These are phyloP conservation scores for Hypoxylon crocopeplum DNA, from an alignment of 495 filamentous ascomycete genomes.

Conservation along the genomic window DNA sequence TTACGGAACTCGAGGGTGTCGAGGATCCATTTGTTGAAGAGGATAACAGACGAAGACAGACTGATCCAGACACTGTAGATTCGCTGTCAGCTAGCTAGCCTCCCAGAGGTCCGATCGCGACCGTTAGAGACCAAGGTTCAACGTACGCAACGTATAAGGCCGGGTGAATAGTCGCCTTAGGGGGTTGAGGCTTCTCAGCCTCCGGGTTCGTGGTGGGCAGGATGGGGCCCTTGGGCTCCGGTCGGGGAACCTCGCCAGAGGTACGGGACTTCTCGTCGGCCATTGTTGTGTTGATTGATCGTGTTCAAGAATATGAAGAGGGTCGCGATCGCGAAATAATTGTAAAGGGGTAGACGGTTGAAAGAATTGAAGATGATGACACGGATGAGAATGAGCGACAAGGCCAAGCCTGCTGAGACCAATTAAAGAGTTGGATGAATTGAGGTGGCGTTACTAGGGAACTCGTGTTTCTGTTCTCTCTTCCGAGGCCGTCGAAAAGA, in stretches of 20 bases:
- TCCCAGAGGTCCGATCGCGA: background rate
- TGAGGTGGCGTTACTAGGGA: constrained; percentile 15
- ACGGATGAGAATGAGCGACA: constrained; percentile 38
- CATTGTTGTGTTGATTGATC: constrained; percentile 45
- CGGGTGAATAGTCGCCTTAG: constrained; percentile 75
- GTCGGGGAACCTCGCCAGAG: constrained; percentile 73
- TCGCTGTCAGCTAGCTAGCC: constrained; percentile 28
- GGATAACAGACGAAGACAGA: constrained; percentile 89
- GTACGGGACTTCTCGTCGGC: constrained; percentile 80
- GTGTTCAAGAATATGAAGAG: background rate
- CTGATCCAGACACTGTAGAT: constrained; percentile 81
- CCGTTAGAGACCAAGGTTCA: constrained; percentile 6
- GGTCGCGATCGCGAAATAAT: constrained; percentile 47
- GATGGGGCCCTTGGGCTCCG: constrained; percentile 62
- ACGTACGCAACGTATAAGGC: constrained; percentile 89
- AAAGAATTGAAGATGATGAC: constrained; percentile 28
- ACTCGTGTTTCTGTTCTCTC: constrained; percentile 19
- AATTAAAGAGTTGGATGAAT: constrained; percentile 29
- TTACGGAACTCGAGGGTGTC: constrained; percentile 83
- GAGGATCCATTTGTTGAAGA: constrained; percentile 99
- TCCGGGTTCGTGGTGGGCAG: constrained; percentile 80
- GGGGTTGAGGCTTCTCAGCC: constrained; percentile 68
- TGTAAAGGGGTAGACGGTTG: constrained; percentile 51
- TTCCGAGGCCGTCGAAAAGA: constrained; percentile 20
- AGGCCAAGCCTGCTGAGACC: constrained; percentile 40